Evolutionary conservation across 2,329 filamentous ascomycete species (phyloP).

Genomic region (Fusarium mundagurra): DNA sequence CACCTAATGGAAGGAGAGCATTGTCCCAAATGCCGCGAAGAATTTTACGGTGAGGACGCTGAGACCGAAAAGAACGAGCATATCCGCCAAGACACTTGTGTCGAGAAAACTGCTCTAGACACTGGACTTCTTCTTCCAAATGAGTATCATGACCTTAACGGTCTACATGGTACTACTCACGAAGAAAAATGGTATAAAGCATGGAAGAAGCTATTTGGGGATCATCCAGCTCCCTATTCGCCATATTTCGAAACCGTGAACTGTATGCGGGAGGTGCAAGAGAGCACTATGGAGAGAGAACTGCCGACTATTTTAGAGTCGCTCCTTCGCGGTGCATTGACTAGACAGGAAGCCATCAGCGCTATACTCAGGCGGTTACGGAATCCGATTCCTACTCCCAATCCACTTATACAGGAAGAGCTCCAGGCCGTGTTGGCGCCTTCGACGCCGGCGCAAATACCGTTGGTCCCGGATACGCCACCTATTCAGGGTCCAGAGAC

Average conservation of each 20-base stretch:
- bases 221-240: accelerated
- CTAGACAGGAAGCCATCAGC: accelerated
- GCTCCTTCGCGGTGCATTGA: accelerated
- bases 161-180: accelerated
- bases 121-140: accelerated
- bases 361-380: background rate
- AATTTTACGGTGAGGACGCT: accelerated
- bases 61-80: background rate
- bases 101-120: accelerated
- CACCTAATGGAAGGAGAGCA: background rate
- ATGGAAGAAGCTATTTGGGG: background rate
- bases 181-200: background rate
- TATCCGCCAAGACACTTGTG: background rate
- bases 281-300: background rate
- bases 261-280: background rate
- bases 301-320: background rate
- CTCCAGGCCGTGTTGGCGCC: background rate
- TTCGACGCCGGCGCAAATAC: accelerated
- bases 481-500: accelerated
- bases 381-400: accelerated
- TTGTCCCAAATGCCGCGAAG: background rate
- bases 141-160: accelerated
- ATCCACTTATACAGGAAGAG: accelerated
- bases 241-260: accelerated
- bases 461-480: accelerated